Evolutionary conservation across 2,329 filamentous ascomycete genomes (phyloP).

Genomic region (Paraphaeosphaeria sporulosa): DNA sequence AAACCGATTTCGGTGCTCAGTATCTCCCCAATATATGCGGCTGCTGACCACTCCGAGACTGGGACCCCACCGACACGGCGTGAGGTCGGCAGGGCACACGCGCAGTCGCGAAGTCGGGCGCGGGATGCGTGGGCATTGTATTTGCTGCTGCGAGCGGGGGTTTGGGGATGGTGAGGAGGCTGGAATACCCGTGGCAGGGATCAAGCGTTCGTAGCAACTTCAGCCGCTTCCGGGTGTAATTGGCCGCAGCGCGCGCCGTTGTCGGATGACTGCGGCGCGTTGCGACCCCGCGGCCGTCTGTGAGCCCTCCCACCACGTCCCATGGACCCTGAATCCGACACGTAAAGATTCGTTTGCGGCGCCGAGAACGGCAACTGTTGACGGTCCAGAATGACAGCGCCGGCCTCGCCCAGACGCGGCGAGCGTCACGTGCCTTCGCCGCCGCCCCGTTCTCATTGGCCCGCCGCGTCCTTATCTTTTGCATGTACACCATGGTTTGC

Average conservation of each 20-base stretch:
- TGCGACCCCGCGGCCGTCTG: constrained; percentile 5
- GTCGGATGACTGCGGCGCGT: neutral
- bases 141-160: neutral
- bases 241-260: neutral
- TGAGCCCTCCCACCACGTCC: constrained; percentile 9
- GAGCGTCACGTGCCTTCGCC: constrained; percentile 31
- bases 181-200: constrained; percentile 15
- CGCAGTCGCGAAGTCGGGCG: constrained; percentile 19
- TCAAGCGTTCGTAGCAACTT: neutral
- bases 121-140: constrained; percentile 24
- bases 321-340: constrained; percentile 21
- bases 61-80: constrained; percentile 56
- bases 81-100: constrained; percentile 27
- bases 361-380: constrained; percentile 31
- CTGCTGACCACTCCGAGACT: constrained; percentile 44
- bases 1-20: constrained; percentile 23
- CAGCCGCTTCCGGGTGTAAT: neutral
- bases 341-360: constrained; percentile 27
- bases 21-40: constrained; percentile 4
- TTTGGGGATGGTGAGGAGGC: constrained; percentile 9
- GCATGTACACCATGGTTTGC: constrained; percentile 44
- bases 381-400: constrained; percentile 30
- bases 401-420: constrained; percentile 30
- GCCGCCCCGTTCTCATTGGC: constrained; percentile 40
- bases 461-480: constrained; percentile 41